These are phyloP conservation scores for Aspergillus latus DNA, from an alignment of 2,329 filamentous ascomycete genomes.

Conservation along the genomic window DNA sequence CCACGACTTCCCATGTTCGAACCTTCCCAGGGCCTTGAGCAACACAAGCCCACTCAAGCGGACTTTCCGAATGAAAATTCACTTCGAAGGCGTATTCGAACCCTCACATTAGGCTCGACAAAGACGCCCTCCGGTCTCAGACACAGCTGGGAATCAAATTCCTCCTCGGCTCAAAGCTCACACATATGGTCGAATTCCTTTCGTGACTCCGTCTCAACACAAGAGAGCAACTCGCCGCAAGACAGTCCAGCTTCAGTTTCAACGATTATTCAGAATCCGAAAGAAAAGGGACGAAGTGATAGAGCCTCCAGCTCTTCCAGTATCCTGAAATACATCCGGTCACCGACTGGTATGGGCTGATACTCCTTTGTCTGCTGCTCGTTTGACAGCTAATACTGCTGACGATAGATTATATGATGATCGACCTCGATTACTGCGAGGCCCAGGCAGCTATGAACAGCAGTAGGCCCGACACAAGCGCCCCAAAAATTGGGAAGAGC, in stretches of 20 bases:
- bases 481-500: not conserved
- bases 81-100: conserved; percentile 5
- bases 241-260: not conserved
- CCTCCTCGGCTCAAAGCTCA: not conserved
- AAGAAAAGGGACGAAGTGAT: not conserved
- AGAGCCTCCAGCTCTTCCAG: not conserved
- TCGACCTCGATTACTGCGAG: conserved; percentile 15
- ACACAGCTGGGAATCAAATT: conserved; percentile 6
- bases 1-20: not conserved
- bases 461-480: not conserved
- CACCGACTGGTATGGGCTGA: conserved; percentile 10
- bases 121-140: conserved; percentile 2
- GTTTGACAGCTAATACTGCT: not conserved
- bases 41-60: not conserved
- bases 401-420: conserved; percentile 15
- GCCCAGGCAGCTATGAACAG: conserved; percentile 2
- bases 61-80: not conserved
- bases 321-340: conserved; percentile 13
- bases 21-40: not conserved
- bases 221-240: not conserved
- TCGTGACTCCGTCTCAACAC: conserved; percentile 6
- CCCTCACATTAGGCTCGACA: conserved; percentile 3
- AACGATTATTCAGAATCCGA: not conserved
- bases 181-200: not conserved
- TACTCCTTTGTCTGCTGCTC: not conserved